phyloP scores from a whole-genome alignment of 73 alveolate genomes.

The Tetrahymena borealis region DNA sequence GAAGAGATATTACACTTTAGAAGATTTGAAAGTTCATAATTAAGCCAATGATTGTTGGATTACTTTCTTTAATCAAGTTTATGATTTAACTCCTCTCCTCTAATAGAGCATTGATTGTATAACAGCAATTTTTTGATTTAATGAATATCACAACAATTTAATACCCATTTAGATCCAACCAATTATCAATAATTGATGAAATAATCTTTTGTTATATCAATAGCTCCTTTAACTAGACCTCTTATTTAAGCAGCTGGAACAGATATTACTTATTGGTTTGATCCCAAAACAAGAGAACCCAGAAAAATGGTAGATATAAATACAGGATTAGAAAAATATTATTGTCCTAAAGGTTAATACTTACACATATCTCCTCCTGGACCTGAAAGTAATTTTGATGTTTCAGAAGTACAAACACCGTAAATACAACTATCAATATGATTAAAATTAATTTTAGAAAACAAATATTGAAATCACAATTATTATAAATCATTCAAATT shows the following conservation, averaged over 20 bases:
- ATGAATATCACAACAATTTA: not conserved
- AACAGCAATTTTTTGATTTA: slow-evolving; percentile 26
- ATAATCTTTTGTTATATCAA: not conserved
- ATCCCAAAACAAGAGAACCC: slow-evolving; percentile 88
- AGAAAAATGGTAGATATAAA: slow-evolving; percentile 70
- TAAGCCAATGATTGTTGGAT: slow-evolving; percentile 94
- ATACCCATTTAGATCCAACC: too few relatives aligned
- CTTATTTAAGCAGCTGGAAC: slow-evolving; percentile 91
- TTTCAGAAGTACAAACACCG: slow-evolving; percentile 11
- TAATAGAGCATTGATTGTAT: slow-evolving; percentile 54
- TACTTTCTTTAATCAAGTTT: slow-evolving; percentile 87
- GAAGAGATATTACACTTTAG: slow-evolving; percentile 86
- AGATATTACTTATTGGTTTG: slow-evolving; percentile 98
- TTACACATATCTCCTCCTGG: slow-evolving; percentile 92
- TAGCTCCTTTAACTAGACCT: slow-evolving; percentile 43
- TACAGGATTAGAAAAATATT: slow-evolving; percentile 77
- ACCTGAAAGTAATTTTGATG: slow-evolving; percentile 59
- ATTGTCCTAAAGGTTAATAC: slow-evolving; percentile 95
- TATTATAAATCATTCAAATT: slow-evolving; percentile 11
- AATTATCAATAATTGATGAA: not conserved
- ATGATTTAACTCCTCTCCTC: slow-evolving; percentile 77
- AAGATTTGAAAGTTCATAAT: slow-evolving; percentile 87
- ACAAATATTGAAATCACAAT: not conserved
- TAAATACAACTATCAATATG: not conserved
- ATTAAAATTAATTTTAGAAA: not conserved